Evolutionary conservation across 1,284 basidiomycete genomes (phyloP), one percentile per base, ranked within the genome.

Genomic region (Mycosarcoma maydis): DNA sequence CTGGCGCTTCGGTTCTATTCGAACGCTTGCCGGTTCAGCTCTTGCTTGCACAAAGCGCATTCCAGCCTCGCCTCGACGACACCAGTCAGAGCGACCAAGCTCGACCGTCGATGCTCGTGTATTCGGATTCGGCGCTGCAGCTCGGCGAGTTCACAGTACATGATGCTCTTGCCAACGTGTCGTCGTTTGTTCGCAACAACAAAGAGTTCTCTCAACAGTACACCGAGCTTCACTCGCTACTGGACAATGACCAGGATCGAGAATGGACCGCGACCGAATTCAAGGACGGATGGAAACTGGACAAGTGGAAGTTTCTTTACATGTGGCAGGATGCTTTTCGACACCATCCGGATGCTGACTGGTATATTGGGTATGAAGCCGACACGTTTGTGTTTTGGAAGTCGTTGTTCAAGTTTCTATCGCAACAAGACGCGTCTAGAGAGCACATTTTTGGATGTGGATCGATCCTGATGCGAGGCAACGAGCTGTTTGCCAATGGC

Each of bases 361-460:
- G 66, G 66, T 69, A 69, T 7, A 55, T 69, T n/a, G 66, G 66
- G 2, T 57, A 57, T 49, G 66, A 69, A 43, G 66, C 66, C 8
- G 66, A 69, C 27, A 53, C 47, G 3, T 62, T 26, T 14, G 55
- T 69, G 3, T 17, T 69, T 1, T 69, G 66, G 66, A 19, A 40
- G 1, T 58, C 53, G 38, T 42, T 69, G 17, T 64, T 69, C 51
- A 40, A 45, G 11, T 69, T 41, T 24, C 51, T 69, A 11, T 16
- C 37, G 1, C 23, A 20, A 0, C 59, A 64, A 26, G 51, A 69
- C 40, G 3, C 54, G 0, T 4, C 3, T 0, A 50, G 55, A 17
- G 50, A 69, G 33, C 46, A 47, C 7, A 13, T 69, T 9, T 69
- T 42, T 8, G 66, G 66, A 7, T 67, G 57, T 20, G 43, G 20